A percentile compares a stretch with the other conserved stretches of the same genome.
Evolutionary conservation across 2,329 filamentous ascomycete species (phyloP).

Genomic region (Sclerotinia spermophila): DNA sequence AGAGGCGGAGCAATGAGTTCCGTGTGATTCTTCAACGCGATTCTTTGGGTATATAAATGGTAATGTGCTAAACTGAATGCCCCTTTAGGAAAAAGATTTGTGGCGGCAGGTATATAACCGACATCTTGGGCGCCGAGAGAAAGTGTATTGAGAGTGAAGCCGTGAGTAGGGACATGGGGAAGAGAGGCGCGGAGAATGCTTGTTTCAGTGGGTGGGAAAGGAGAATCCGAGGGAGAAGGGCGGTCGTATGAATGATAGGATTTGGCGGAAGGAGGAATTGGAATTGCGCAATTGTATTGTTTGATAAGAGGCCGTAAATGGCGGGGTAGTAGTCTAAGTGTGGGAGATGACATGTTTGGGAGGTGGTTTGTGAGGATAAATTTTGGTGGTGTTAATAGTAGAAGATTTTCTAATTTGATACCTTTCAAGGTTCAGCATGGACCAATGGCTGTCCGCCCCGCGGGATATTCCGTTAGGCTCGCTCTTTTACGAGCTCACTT

Average conservation of each 20-base stretch:
- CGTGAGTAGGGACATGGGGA: conserved; percentile 71
- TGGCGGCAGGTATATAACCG: conserved; percentile 82
- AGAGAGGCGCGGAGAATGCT: conserved; percentile 80
- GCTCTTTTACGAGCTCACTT: neutral
- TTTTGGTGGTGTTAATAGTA: conserved; percentile 15
- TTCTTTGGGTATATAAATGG: conserved; percentile 66
- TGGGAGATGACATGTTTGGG: conserved; percentile 6
- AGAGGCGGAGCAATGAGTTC: conserved; percentile 40
- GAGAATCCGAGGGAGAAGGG: conserved; percentile 52
- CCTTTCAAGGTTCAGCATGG: conserved; percentile 12
- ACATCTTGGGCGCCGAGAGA: conserved; percentile 75
- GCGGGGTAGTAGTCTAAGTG: conserved; percentile 10
- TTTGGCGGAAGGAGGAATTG: neutral
- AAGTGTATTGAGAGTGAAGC: conserved; percentile 74
- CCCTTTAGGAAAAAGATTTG: conserved; percentile 75
- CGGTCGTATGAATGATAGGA: conserved; percentile 70
- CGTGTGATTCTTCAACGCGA: conserved; percentile 45
- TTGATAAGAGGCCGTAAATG: conserved; percentile 7
- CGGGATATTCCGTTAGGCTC: conserved; percentile 10
- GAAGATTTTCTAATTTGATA: neutral
- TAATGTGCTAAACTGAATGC: conserved; percentile 79
- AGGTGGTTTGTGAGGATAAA: conserved; percentile 18
- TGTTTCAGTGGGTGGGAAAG: conserved; percentile 66
- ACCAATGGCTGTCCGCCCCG: neutral
- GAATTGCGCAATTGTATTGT: neutral